Evolutionary conservation across 2,329 filamentous ascomycete species (phyloP).

Genomic region (Aspergillus carbonarius): DNA sequence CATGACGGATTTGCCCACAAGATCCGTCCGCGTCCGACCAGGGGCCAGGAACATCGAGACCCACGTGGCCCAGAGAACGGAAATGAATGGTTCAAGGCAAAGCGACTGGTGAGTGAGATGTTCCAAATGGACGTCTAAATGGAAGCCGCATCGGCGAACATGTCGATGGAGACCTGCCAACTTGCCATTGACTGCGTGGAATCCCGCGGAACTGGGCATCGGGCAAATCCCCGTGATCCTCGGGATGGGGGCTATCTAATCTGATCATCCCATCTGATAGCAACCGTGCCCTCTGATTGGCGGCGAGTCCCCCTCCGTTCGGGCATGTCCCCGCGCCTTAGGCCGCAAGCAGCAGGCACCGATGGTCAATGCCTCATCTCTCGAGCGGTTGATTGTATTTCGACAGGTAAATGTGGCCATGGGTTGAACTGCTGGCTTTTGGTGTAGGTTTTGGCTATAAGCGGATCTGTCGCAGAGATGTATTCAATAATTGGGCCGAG

Average conservation of each 20-base stretch:
- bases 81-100: background rate
- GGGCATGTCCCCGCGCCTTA: background rate
- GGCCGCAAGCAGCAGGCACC: background rate
- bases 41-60: background rate
- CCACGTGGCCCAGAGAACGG: background rate
- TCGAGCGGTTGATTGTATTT: no score
- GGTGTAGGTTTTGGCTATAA: no score
- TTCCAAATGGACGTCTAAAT: no score
- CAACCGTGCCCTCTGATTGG: background rate
- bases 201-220: background rate
- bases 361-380: no score
- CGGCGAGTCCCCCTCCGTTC: background rate
- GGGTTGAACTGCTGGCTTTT: no score
- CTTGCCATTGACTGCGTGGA: background rate
- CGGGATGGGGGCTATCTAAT: conserved; percentile 1
- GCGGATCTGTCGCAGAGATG: no score
- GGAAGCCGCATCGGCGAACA: background rate
- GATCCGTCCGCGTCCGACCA: background rate
- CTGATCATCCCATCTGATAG: conserved; percentile 7
- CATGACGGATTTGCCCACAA: conserved; percentile 1
- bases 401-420: no score
- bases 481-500: no score
- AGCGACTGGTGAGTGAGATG: background rate
- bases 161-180: background rate
- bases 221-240: background rate